Conservation (phyloP, 345 rosid genomes). For the Murraya paniculata region DNA sequence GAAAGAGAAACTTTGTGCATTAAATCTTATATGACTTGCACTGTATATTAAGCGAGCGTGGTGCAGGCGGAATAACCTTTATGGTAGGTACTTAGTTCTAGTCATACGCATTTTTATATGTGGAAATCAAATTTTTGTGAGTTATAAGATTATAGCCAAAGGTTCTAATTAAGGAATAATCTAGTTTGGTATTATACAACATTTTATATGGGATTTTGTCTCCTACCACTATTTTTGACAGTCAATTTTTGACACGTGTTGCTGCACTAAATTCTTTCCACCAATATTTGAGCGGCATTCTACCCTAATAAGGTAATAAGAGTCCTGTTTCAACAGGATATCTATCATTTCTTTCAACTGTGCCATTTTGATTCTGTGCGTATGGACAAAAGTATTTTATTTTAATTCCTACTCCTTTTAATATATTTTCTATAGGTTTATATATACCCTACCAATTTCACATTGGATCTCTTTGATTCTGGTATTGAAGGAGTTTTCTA, state of each 20-base stretch:
- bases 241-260: not conserved
- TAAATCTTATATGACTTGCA: no score
- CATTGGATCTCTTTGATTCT: no score
- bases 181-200: not conserved
- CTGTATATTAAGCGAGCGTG: no score
- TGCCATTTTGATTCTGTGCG: not conserved
- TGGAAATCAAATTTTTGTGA: not conserved
- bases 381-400: no score
- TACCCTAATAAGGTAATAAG: not conserved
- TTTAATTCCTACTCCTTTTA: no score
- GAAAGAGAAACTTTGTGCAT: no score
- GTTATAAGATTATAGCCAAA: not conserved
- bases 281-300: not conserved
- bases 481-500: no score
- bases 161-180: not conserved
- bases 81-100: no score
- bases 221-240: not conserved
- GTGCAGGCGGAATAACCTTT: no score
- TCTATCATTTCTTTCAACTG: not conserved
- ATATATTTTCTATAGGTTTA: no score
- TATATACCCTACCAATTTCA: no score
- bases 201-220: not conserved
- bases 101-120: not conserved
- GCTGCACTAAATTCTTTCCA: not conserved
- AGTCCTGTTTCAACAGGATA: not conserved